Conservation (phyloP, 2,329 filamentous ascomycete genomes). For the Hypoxylon rubiginosum region DNA sequence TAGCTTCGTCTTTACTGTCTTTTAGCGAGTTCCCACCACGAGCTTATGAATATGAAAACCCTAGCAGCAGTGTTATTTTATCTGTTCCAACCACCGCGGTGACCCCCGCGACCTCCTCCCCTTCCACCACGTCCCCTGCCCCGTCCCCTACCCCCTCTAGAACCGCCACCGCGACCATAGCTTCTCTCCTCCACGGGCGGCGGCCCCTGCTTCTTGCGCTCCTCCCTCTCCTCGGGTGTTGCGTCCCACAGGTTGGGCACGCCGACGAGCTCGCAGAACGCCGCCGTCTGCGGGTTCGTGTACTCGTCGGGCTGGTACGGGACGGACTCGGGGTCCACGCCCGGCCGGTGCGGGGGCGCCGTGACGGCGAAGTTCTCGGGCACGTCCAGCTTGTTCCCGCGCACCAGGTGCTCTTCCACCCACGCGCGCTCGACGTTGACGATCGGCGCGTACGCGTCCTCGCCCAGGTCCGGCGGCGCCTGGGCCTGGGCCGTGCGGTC, state of each 20-base stretch:
- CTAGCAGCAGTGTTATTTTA: neutral
- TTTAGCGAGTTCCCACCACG: neutral
- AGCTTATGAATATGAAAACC: neutral
- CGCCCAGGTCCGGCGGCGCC: constrained; percentile 72
- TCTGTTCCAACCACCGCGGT: constrained; percentile 25
- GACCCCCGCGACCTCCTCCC: constrained; percentile 49
- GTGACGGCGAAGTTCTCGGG: constrained; percentile 84
- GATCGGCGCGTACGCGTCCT: constrained; percentile 74
- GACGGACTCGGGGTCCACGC: constrained; percentile 68
- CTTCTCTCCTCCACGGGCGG: constrained; percentile 54
- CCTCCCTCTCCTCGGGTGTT: constrained; percentile 76
- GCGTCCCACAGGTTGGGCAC: constrained; percentile 83
- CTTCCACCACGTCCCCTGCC: constrained; percentile 24
- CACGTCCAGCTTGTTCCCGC: constrained; percentile 71
- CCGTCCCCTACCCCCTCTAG: constrained; percentile 46
- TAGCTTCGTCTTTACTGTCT: no score
- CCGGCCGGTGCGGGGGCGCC: constrained; percentile 76
- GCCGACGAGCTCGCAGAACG: constrained; percentile 82
- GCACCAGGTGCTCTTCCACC: constrained; percentile 82
- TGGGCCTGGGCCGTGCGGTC: constrained; percentile 65
- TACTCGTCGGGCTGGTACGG: constrained; percentile 81
- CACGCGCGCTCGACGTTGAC: constrained; percentile 81
- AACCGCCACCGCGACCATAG: constrained; percentile 48
- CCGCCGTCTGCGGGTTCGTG: constrained; percentile 86
- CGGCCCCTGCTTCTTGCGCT: constrained; percentile 71